Evolutionary conservation across 2,329 filamentous ascomycete species (phyloP).

Genomic region (Colletotrichum lindemuthianum): DNA sequence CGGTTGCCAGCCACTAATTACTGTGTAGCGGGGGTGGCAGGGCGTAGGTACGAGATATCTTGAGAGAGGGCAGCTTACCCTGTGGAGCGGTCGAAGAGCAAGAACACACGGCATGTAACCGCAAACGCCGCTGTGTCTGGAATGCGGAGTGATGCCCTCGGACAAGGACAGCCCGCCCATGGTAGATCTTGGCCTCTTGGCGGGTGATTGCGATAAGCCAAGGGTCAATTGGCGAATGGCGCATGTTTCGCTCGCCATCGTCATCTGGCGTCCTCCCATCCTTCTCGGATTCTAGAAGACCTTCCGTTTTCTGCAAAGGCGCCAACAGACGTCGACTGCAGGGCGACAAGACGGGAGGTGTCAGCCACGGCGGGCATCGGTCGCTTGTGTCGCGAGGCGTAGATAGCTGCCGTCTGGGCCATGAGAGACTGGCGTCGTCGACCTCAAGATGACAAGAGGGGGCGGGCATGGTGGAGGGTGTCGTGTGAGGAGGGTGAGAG

Average conservation of each 20-base stretch:
- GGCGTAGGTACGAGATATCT: background rate
- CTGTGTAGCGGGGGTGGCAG: too few species aligned
- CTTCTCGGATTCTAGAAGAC: slow-evolving; percentile 7
- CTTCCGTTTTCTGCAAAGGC: slow-evolving; percentile 11
- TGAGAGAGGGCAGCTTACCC: slow-evolving; percentile 6
- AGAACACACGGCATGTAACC: background rate
- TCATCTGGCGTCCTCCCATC: background rate
- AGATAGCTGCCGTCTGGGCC: background rate
- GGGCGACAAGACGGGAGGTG: slow-evolving; percentile 6
- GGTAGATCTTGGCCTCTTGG: slow-evolving; percentile 17
- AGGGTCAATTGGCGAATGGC: slow-evolving; percentile 25
- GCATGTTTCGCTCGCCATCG: too few species aligned
- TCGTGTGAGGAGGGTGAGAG: background rate
- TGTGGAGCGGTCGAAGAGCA: too few species aligned
- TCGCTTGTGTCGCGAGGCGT: slow-evolving; percentile 2
- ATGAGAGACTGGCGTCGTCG: background rate
- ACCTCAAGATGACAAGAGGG: background rate
- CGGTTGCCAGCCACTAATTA: too few species aligned
- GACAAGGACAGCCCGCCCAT: slow-evolving; percentile 9
- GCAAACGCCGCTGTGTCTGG: background rate
- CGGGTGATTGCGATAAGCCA: slow-evolving; percentile 24
- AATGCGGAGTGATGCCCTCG: background rate
- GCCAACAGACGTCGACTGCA: slow-evolving; percentile 13
- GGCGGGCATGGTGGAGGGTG: slow-evolving; percentile 2
- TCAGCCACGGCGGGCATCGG: slow-evolving; percentile 10